Conservation (phyloP, 2,329 filamentous ascomycete genomes). For the Huntiella abstrusa region DNA sequence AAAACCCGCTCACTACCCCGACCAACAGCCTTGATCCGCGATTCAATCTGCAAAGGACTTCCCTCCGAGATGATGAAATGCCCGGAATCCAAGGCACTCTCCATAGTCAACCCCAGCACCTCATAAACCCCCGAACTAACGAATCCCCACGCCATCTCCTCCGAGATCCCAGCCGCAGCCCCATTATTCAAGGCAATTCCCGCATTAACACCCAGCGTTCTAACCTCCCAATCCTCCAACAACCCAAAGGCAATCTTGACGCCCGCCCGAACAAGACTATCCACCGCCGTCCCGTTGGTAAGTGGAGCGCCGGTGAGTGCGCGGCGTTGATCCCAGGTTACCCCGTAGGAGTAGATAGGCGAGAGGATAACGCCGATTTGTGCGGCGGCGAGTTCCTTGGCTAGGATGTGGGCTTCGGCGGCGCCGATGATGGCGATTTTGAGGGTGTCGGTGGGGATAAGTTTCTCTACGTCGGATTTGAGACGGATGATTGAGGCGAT, state of each 20-base stretch:
- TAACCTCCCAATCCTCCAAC: conserved; percentile 41
- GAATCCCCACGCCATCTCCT: conserved; percentile 36
- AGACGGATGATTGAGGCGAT: conserved; percentile 40
- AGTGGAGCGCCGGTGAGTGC: conserved; percentile 45
- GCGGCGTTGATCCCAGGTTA: conserved; percentile 41
- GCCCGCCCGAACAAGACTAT: conserved; percentile 37
- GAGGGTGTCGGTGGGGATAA: conserved; percentile 16
- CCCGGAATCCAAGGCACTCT: conserved; percentile 15
- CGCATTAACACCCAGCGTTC: conserved; percentile 39
- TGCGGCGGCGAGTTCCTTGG: conserved; percentile 35
- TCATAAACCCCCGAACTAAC: conserved; percentile 38
- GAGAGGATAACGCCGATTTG: conserved; percentile 40
- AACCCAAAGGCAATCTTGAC: conserved; percentile 39
- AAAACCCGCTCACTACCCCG: conserved; percentile 4
- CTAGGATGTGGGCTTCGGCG: conserved; percentile 43
- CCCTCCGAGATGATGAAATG: conserved; percentile 48
- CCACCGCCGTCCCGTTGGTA: conserved; percentile 43
- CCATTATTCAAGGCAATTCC: conserved; percentile 41
- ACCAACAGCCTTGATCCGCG: conserved; percentile 35
- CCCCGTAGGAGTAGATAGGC: conserved; percentile 36
- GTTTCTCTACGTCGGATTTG: conserved; percentile 34
- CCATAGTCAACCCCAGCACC: conserved; percentile 30
- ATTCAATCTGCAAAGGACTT: conserved; percentile 40
- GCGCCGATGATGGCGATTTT: conserved; percentile 41
- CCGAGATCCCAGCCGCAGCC: conserved; percentile 26